Conservation (phyloP, 768 basidiomycete genomes). For the Solioccasus polychromus region DNA sequence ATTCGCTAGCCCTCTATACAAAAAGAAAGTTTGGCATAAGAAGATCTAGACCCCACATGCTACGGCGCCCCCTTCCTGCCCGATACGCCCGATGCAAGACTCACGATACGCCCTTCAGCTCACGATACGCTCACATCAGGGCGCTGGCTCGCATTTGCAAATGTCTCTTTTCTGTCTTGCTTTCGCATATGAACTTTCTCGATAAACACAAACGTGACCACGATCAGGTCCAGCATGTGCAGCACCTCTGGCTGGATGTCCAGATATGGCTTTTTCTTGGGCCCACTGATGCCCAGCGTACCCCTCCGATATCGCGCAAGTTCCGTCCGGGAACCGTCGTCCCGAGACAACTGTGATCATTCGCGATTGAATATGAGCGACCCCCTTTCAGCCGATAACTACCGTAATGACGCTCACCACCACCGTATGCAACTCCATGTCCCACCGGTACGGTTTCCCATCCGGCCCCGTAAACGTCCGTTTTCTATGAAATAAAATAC, state of each 20-base stretch:
- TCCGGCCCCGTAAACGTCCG: slow-evolving; percentile 32
- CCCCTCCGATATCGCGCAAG: slow-evolving; percentile 17
- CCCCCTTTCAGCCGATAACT: not conserved
- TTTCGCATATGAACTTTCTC: slow-evolving; percentile 24
- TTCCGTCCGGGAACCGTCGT: slow-evolving; percentile 12
- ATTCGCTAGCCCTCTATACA: too few relatives aligned
- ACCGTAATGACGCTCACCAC: slow-evolving; percentile 5
- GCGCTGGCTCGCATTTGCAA: too few relatives aligned
- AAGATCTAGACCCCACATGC: too few relatives aligned
- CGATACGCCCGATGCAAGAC: too few relatives aligned
- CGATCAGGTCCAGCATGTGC: slow-evolving; percentile 23
- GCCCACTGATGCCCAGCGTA: slow-evolving; percentile 16
- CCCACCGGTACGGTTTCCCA: slow-evolving; percentile 32
- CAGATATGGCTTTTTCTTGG: slow-evolving; percentile 7
- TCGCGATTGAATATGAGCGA: too few relatives aligned
- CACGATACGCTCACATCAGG: too few relatives aligned
- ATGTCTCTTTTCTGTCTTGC: too few relatives aligned
- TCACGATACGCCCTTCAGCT: too few relatives aligned
- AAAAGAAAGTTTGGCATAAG: too few relatives aligned
- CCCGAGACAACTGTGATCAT: slow-evolving; percentile 17
- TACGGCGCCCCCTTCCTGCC: too few relatives aligned
- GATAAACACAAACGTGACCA: slow-evolving; percentile 26
- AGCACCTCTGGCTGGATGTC: slow-evolving; percentile 15
- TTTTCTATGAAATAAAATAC: slow-evolving; percentile 5
- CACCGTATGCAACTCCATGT: slow-evolving; percentile 11